phyloP scores from a whole-genome alignment of 176 grass and related monocot genomes.

The Zizania latifolia region DNA sequence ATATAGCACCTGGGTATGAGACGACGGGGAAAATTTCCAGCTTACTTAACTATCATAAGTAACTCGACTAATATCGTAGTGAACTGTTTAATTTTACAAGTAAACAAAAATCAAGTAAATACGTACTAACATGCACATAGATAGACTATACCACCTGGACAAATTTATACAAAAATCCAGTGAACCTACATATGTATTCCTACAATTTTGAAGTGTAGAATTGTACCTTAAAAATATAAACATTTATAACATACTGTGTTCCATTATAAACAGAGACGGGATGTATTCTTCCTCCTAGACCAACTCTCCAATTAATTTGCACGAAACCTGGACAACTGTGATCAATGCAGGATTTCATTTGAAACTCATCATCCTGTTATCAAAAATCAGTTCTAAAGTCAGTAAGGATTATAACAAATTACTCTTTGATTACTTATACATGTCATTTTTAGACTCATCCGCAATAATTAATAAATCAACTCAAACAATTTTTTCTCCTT shows the following conservation, averaged over 20 bases:
- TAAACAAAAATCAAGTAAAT: not conserved
- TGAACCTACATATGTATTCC: too few relatives aligned
- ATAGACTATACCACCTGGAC: too few relatives aligned
- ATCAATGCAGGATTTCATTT: not conserved
- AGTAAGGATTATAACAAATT: not conserved
- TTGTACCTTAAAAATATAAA: constrained; percentile 26
- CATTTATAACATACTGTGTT: not conserved
- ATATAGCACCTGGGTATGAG: too few relatives aligned
- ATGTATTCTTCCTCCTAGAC: not conserved
- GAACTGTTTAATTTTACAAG: not conserved
- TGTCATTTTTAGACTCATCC: too few relatives aligned
- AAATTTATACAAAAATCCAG: too few relatives aligned
- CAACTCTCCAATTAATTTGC: constrained; percentile 15
- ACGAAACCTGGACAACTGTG: constrained; percentile 29
- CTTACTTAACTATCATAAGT: too few relatives aligned
- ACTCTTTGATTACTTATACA: too few relatives aligned
- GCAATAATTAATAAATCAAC: too few relatives aligned
- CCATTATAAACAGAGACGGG: constrained; percentile 20
- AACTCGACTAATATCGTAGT: not conserved
- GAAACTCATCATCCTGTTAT: not conserved
- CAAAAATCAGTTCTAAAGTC: not conserved
- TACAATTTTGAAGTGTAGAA: not conserved
- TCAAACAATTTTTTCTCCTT: too few relatives aligned
- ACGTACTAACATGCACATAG: too few relatives aligned
- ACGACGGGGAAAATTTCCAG: too few relatives aligned